These are phyloP conservation scores for Oenanthe sinensis DNA, from an alignment of 129 eudicot species.

Conservation along the genomic window DNA sequence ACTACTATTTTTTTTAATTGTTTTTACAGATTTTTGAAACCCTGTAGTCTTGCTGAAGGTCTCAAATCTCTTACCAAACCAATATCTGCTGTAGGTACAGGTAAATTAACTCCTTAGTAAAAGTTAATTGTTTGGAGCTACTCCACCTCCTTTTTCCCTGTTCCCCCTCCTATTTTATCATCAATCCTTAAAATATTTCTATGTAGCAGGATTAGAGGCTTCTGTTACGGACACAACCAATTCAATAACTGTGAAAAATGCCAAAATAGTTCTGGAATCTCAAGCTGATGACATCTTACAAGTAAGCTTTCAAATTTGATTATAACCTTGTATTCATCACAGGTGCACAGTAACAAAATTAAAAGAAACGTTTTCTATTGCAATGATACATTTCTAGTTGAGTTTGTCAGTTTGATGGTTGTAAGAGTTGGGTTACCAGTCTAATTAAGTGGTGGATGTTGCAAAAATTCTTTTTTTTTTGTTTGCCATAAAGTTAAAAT, in stretches of 20 bases:
- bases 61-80: conserved; percentile 35
- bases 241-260: conserved; percentile 41
- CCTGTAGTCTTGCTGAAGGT: conserved; percentile 14
- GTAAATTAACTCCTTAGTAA: conserved; percentile 25
- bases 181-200: not conserved
- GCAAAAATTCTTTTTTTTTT: not conserved
- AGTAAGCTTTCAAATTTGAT: conserved; percentile 44
- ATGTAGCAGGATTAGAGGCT: conserved; percentile 62
- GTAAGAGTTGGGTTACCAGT: not conserved
- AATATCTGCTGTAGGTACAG: conserved; percentile 58
- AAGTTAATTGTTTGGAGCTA: conserved; percentile 4
- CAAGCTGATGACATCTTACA: conserved; percentile 60
- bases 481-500: not conserved
- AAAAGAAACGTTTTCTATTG: not conserved
- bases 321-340: conserved; percentile 1
- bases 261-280: conserved; percentile 57
- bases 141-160: not conserved
- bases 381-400: not conserved
- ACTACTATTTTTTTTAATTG: not conserved
- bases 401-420: not conserved
- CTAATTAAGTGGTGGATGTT: not conserved
- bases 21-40: conserved; percentile 31
- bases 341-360: not conserved
- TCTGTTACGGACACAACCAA: conserved; percentile 46
- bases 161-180: not conserved